Conservation (phyloP, 2,329 filamentous ascomycete genomes). For the Pseudocercospora eumusae region DNA sequence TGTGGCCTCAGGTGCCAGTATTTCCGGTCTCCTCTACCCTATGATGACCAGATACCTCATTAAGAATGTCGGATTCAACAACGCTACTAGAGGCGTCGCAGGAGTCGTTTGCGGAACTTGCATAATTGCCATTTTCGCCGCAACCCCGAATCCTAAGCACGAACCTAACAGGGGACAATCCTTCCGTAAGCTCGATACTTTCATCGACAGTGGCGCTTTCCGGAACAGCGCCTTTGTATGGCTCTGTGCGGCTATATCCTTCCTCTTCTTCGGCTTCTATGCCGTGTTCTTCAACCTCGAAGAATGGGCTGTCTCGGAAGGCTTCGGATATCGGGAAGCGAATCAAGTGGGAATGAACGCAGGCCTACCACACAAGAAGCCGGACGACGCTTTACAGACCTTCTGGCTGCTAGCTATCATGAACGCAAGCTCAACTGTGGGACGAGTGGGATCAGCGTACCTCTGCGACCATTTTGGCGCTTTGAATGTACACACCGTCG, state of each 20-base stretch:
- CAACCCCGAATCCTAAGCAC: conserved; percentile 48
- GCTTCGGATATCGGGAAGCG: conserved; percentile 43
- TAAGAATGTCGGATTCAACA: conserved; percentile 47
- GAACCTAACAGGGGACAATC: conserved; percentile 34
- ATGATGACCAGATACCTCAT: conserved; percentile 51
- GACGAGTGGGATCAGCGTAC: conserved; percentile 49
- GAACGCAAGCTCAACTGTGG: conserved; percentile 53
- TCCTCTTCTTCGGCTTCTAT: conserved; percentile 56
- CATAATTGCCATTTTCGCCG: conserved; percentile 47
- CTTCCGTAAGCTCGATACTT: conserved; percentile 42
- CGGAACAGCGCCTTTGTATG: conserved; percentile 47
- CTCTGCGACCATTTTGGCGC: conserved; percentile 50
- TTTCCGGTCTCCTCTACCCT: conserved; percentile 47
- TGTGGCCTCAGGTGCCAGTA: conserved; percentile 53
- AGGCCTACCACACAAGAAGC: conserved; percentile 26
- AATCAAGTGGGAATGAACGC: conserved; percentile 25
- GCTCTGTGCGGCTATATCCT: conserved; percentile 49
- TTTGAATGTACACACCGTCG: conserved; percentile 49
- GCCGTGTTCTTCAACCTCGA: conserved; percentile 57
- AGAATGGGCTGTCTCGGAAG: conserved; percentile 52
- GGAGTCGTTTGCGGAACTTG: conserved; percentile 46
- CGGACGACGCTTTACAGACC: conserved; percentile 44
- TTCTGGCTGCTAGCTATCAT: conserved; percentile 54
- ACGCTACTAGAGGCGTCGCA: conserved; percentile 47
- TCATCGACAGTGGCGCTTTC: conserved; percentile 49